Conservation (phyloP, 257 asterid species). For the Scutellaria minor region DNA sequence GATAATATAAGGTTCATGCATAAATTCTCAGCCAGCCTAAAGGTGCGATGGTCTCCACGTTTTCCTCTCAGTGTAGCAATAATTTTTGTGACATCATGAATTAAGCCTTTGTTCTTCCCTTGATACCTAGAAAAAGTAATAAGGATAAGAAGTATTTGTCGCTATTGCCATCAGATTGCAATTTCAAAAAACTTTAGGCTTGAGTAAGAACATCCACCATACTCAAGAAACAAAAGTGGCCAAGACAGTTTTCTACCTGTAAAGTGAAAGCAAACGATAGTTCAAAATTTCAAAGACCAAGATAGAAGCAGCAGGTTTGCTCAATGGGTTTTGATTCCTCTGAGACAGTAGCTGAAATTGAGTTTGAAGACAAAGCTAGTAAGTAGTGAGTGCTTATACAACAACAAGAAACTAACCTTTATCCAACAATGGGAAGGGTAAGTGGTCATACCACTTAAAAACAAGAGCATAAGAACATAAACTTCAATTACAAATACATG, state of each 20-base stretch:
- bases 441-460: constrained; percentile 28
- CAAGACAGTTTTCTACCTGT: constrained; percentile 61
- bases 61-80: constrained; percentile 83
- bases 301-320: constrained; percentile 82
- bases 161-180: constrained; percentile 25
- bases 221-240: constrained; percentile 27
- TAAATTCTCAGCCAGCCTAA: constrained; percentile 92
- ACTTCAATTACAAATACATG: constrained; percentile 5
- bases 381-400: background rate
- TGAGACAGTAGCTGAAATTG: constrained; percentile 80
- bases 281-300: constrained; percentile 92
- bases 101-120: constrained; percentile 90
- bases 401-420: too few species aligned
- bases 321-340: constrained; percentile 70
- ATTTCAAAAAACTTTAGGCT: constrained; percentile 13
- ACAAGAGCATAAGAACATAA: constrained; percentile 10
- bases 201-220: constrained; percentile 19
- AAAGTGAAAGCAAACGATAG: constrained; percentile 91
- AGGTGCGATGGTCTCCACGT: constrained; percentile 96
- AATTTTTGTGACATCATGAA: constrained; percentile 92
- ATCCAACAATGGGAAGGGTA: too few species aligned
- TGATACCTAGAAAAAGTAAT: constrained; percentile 73
- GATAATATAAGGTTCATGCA: constrained; percentile 94
- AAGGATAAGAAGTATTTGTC: constrained; percentile 21
- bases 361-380: constrained; percentile 33